Percentiles rank a stretch among this genome's conserved stretches.
Conservation (phyloP, 768 basidiomycete genomes). For the Nidularia pulvinata region DNA sequence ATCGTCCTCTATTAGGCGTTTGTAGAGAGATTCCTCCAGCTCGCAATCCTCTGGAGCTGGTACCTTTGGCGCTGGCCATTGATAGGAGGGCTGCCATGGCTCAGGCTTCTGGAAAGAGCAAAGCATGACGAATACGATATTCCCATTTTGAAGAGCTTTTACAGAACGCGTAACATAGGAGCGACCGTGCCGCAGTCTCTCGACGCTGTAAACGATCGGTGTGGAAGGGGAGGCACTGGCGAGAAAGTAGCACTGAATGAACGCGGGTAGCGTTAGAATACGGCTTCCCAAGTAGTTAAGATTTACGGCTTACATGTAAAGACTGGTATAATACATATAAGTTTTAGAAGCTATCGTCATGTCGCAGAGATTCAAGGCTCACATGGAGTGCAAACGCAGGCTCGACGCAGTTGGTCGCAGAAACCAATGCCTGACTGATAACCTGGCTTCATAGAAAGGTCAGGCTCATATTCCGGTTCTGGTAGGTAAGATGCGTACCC, state of each 20-base stretch:
- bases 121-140: constrained; percentile 55
- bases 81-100: constrained; percentile 68
- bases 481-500: constrained; percentile 37
- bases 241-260: constrained; percentile 75
- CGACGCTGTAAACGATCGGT: constrained; percentile 80
- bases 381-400: constrained; percentile 72
- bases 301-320: constrained; percentile 61
- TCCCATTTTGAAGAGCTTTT: constrained; percentile 55
- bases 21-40: constrained; percentile 46
- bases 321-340: too few relatives aligned
- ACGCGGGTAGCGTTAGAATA: too few relatives aligned
- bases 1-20: constrained; percentile 26
- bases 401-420: constrained; percentile 76
- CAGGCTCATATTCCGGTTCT: not conserved
- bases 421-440: constrained; percentile 83
- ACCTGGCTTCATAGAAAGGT: constrained; percentile 53
- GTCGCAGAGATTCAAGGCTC: too few relatives aligned
- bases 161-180: constrained; percentile 72
- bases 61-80: constrained; percentile 64
- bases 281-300: too few relatives aligned
- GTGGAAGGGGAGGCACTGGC: constrained; percentile 70
- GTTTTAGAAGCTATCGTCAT: too few relatives aligned
- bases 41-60: constrained; percentile 66
- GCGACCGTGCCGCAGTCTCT: constrained; percentile 70
- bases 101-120: constrained; percentile 87